Base-by-base conservation (phyloP, 2,329 filamentous ascomycete genomes). In the Pseudogymnoascus sp. region DNA sequence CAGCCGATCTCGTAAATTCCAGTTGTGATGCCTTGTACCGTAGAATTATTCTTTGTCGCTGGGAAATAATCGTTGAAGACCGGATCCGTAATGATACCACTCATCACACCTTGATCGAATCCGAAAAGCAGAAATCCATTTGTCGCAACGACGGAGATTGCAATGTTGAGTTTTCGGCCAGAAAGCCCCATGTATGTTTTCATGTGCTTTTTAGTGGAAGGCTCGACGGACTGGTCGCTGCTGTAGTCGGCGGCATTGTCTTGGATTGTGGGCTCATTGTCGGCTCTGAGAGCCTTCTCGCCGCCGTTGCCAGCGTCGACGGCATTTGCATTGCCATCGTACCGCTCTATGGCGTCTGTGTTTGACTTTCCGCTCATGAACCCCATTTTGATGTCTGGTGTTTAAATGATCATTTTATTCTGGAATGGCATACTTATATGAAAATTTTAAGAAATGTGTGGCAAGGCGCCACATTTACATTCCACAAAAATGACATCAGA, bases 1-100 rank as follows among this genome's bases (percentile, higher is more conserved):
- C 94, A 94, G 64, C 94, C 94, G 62, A 97, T 80, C 77, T 97
- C 93, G 64, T 99, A 83, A 70, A 99, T 97, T 68, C 94, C 93
- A 63, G 99, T 94, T 88, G 97, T 97, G 31, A 92, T 97, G 65
- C 93, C 94, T 64, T 99, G 87, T 74, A 96, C 86, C 56, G 92
- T 91, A 70, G 85, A 84, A 18, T 90, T 88, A 21, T 94, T 94
- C 70, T 97, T 87, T 71, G 92, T 82, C n/a, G 47, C 28, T 33
- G 28, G 47, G 77, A 99, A 97, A 75, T 96, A 96, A 73, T 92
- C 86, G 75, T 88, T 90, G 75, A 99, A 99, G 75, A 89, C 90
- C 8, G 85, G 82, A 67, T 92, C 92, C 84, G 85, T 88, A 71
- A 88, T 87, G 68, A 84, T 84, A 66, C 83, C 83, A 66, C 90